phyloP scores from a whole-genome alignment of 2,329 filamentous ascomycete genomes.

The Verticillium dahliae region DNA sequence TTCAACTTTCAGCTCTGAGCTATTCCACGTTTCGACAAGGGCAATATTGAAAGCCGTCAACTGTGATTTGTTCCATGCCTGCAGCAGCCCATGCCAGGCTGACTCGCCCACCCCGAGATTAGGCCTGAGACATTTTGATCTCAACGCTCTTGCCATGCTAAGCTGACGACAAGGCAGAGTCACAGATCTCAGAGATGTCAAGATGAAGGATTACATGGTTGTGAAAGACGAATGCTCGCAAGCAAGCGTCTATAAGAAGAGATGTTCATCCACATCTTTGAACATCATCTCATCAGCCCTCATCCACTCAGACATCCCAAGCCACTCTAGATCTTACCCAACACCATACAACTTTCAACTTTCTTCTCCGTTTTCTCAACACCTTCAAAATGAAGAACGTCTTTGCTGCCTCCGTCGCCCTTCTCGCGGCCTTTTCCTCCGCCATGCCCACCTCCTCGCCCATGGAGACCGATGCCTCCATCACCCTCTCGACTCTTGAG shows the following conservation, averaged over 20 bases:
- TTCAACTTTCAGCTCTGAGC: background rate
- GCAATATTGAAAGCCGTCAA: background rate
- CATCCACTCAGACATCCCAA: background rate
- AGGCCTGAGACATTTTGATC: background rate
- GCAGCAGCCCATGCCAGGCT: background rate
- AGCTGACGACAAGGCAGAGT: background rate
- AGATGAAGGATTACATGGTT: too few relatives aligned
- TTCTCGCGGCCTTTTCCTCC: background rate
- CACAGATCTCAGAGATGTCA: too few relatives aligned
- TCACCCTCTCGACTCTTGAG: background rate
- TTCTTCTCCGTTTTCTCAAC: background rate
- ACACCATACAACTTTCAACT: background rate
- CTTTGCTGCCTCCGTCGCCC: background rate
- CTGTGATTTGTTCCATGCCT: background rate
- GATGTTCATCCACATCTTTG: too few relatives aligned
- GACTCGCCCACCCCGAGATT: background rate
- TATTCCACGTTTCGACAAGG: background rate
- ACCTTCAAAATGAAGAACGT: conserved; percentile 2
- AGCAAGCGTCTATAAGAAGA: too few relatives aligned
- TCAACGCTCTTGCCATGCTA: background rate
- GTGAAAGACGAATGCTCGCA: too few relatives aligned
- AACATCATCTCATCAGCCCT: background rate
- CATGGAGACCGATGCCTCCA: background rate
- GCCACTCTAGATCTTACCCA: background rate
- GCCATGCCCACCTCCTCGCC: background rate